Conservation (phyloP, 2,329 filamentous ascomycete genomes). For the Dryadomyces sulphureus region DNA sequence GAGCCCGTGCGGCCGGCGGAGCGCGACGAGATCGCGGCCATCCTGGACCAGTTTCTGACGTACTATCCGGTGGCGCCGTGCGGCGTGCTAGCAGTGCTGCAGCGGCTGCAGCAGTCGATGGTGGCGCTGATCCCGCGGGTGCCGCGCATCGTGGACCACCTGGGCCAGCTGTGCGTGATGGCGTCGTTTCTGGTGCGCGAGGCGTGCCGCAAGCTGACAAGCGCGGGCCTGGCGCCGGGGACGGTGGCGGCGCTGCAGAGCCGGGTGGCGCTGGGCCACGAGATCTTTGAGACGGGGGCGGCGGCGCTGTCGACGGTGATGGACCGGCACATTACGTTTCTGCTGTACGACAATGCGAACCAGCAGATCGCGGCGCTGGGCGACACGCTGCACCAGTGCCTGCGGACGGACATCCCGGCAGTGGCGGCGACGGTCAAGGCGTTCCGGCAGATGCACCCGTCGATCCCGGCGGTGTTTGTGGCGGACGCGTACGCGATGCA, state of each 20-base stretch:
- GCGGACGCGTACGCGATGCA: slow-evolving; percentile 39
- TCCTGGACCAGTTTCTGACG: slow-evolving; percentile 29
- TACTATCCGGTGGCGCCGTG: slow-evolving; percentile 16
- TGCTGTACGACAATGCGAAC: slow-evolving; percentile 29
- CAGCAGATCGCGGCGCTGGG: slow-evolving; percentile 25
- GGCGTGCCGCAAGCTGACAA: slow-evolving; percentile 12
- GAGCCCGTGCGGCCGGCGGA: slow-evolving; percentile 16
- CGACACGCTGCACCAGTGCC: slow-evolving; percentile 26
- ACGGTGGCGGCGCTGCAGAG: slow-evolving; percentile 4
- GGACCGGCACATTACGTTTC: slow-evolving; percentile 39
- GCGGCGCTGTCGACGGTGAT: slow-evolving; percentile 29
- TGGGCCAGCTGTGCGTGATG: slow-evolving; percentile 23
- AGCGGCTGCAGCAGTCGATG: slow-evolving; percentile 26
- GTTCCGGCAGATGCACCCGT: slow-evolving; percentile 20
- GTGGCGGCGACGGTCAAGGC: slow-evolving; percentile 19
- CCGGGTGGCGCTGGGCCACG: slow-evolving; percentile 15
- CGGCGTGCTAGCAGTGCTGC: slow-evolving; percentile 27
- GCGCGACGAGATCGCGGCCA: slow-evolving; percentile 18
- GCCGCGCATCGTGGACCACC: slow-evolving; percentile 31
- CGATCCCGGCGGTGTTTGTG: slow-evolving; percentile 23
- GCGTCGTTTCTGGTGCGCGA: slow-evolving; percentile 19
- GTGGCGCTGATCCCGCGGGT: slow-evolving; percentile 24
- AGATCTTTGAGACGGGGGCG: slow-evolving; percentile 28
- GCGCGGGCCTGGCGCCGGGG: slow-evolving; percentile 1
- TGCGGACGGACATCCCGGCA: slow-evolving; percentile 22